Conservation (phyloP, 441 rosid species). For the Gossypium armourianum region DNA sequence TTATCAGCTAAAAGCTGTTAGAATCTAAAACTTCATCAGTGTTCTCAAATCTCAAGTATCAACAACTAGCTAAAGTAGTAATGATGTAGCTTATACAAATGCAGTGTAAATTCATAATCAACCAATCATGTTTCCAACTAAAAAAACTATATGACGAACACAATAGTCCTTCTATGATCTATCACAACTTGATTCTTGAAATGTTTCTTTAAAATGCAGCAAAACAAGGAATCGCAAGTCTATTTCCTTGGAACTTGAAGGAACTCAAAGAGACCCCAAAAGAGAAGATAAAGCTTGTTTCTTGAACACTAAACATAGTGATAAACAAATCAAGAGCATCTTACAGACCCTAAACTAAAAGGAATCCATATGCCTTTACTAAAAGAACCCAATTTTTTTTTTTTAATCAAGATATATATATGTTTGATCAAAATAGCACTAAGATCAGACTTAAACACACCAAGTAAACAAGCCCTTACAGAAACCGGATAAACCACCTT, state of each 20-base stretch:
- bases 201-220: not conserved
- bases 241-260: not conserved
- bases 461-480: not conserved
- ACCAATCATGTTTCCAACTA: not conserved
- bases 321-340: not conserved
- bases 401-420: not conserved
- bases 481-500: not conserved
- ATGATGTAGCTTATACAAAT: slow-evolving; percentile 8
- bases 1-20: not conserved
- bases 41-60: not conserved
- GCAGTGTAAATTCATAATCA: not conserved
- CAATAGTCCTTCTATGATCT: not conserved
- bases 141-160: not conserved
- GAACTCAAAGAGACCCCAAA: not conserved
- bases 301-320: not conserved
- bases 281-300: not conserved
- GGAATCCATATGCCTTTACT: not conserved
- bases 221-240: not conserved
- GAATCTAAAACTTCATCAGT: not conserved
- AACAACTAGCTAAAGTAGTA: not conserved
- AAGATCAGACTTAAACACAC: not conserved
- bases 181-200: not conserved
- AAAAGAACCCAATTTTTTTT: not conserved
- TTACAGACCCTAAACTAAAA: slow-evolving; percentile 6
- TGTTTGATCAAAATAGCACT: slow-evolving; percentile 2